phyloP scores from a whole-genome alignment of 441 rosid species.

The Metrosideros polymorpha region DNA sequence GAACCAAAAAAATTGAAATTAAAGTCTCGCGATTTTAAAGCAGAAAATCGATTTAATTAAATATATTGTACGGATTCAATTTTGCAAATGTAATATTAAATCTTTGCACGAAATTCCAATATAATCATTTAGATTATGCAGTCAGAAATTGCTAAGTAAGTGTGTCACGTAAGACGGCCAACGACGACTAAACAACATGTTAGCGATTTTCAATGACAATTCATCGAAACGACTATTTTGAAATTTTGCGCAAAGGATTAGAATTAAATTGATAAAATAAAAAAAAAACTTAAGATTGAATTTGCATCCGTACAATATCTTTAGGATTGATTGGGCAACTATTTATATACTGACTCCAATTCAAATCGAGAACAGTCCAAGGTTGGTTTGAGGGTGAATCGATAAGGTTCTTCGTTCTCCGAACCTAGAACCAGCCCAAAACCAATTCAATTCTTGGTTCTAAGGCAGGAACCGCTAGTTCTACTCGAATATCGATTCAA shows the following conservation, averaged over 20 bases:
- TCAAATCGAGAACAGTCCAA: accelerated
- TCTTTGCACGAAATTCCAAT: not conserved
- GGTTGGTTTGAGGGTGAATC: accelerated
- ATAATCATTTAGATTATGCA: too few relatives aligned
- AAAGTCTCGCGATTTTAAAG: not conserved
- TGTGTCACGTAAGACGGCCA: too few relatives aligned
- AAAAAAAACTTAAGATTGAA: accelerated
- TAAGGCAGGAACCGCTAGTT: accelerated
- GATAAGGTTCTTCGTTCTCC: too few relatives aligned
- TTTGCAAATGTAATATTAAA: accelerated
- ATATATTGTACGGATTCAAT: not conserved
- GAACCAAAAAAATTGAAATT: not conserved
- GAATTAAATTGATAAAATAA: accelerated
- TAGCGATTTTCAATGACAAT: accelerated
- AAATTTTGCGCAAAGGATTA: not conserved
- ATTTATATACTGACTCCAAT: not conserved
- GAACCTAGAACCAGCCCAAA: accelerated
- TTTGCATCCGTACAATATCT: accelerated
- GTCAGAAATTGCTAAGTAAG: too few relatives aligned
- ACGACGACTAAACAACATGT: too few relatives aligned
- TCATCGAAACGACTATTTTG: not conserved
- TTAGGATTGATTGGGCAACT: not conserved
- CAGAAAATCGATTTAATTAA: not conserved
- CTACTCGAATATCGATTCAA: not conserved
- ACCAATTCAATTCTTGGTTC: accelerated